phyloP scores from a whole-genome alignment of 139 green algal species.

The Micromonas pusilla region DNA sequence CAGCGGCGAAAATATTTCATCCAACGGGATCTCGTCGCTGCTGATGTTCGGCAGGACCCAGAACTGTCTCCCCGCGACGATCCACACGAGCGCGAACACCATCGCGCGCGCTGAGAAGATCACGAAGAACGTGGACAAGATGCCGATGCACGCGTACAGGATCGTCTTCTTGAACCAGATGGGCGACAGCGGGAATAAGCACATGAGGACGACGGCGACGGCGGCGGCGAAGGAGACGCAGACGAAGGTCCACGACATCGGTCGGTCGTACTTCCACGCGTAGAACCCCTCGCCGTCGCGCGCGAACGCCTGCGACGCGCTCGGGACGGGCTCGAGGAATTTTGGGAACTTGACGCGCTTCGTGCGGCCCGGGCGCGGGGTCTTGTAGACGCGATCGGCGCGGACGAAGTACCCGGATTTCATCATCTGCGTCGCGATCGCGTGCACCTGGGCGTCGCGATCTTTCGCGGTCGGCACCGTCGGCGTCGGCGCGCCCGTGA shows the following conservation, averaged over 20 bases:
- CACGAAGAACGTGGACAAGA: slow-evolving; percentile 39
- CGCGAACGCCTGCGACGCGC: slow-evolving; percentile 22
- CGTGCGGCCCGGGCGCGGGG: not conserved
- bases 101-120: slow-evolving; percentile 37
- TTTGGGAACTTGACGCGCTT: slow-evolving; percentile 15
- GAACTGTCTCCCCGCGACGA: slow-evolving; percentile 38
- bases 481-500: not conserved
- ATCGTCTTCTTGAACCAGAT: slow-evolving; percentile 41
- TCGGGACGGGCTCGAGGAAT: not conserved
- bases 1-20: slow-evolving; percentile 14
- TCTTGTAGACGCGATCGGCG: slow-evolving; percentile 36
- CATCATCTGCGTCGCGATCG: slow-evolving; percentile 26
- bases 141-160: slow-evolving; percentile 40
- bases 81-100: slow-evolving; percentile 41
- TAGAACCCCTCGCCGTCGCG: slow-evolving; percentile 39
- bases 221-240: not conserved
- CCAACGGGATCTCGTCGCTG: slow-evolving; percentile 35
- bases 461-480: not conserved
- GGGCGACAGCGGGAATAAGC: slow-evolving; percentile 42
- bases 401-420: slow-evolving; percentile 27
- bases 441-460: not conserved
- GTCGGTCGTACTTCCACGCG: slow-evolving; percentile 38
- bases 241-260: slow-evolving; percentile 15
- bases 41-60: slow-evolving; percentile 49
- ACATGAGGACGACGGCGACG: slow-evolving; percentile 33